Evolutionary conservation across 805 yeast species (phyloP), one percentile per base, ranked within the genome.

Genomic region (Kodamaea neixiangensis): DNA sequence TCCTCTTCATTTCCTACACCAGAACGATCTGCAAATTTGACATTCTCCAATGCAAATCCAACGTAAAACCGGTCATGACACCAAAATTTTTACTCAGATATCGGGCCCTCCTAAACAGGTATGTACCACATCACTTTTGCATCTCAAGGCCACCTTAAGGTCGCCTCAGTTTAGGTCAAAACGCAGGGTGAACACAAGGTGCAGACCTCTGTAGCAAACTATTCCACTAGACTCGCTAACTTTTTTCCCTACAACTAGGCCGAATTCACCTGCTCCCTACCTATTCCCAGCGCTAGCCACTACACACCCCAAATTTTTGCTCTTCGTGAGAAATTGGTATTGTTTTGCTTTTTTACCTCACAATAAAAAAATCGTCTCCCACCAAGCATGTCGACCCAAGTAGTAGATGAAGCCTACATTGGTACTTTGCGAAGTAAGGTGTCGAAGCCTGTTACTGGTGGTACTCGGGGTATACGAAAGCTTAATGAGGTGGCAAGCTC

Each of bases 321-420:
- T 31, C 22, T 37, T 37, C 19, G 31, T 25, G 11, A 25, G 31
- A 25, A 25, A 25, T 37, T 37, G 41, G 41, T 37, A 15, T 15
- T 37, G 19, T 17, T 34, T 34, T 37, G 17, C 19, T 37, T 37
- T 37, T 37, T 37, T 19, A 15, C 20, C 41, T 37, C 19, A 17
- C 17, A 37, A 37, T 37, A 15, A 10, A 37, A 35, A 37, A 15
- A 15, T 37, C 47, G 47, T 44, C 47, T 44, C 47, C 47, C 47
- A 44, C 47, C 47, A 44, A 22, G n/a, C 34, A 44, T 44, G 47
- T 31, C 47, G 47, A 25, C 47, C 47, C 47, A 18, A 25, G 22
- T 33, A 7, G 40, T 44, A 35, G 40, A 35, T 9, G 38, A 38
- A 19, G 19, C 47, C 22, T 44, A 33, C 39, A 9, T 34, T 14